Evolutionary conservation across 148 eudicot species (phyloP).

Genomic region (Simmondsia chinensis): DNA sequence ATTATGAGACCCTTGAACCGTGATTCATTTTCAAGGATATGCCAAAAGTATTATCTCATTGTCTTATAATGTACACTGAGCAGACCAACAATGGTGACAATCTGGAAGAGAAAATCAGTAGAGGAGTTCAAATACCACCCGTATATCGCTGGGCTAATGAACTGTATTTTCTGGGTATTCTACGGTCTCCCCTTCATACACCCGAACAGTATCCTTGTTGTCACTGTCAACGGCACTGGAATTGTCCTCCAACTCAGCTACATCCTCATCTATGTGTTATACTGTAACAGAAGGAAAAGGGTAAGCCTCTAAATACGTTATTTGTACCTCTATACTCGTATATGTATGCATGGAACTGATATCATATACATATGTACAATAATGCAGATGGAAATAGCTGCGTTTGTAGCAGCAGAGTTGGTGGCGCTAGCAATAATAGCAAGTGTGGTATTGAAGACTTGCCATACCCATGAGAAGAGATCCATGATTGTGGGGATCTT

Average conservation of each 20-base stretch:
- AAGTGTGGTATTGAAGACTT: constrained; percentile 12
- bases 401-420: constrained; percentile 21
- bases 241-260: constrained; percentile 25
- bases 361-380: neutral
- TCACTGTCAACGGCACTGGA: constrained; percentile 57
- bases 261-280: constrained; percentile 31
- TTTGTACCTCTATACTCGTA: too few relatives aligned
- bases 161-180: constrained; percentile 54
- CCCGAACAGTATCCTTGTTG: constrained; percentile 46
- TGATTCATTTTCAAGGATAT: too few relatives aligned
- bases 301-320: constrained; percentile 15
- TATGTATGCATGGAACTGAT: too few relatives aligned
- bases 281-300: constrained; percentile 26
- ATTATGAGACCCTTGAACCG: too few relatives aligned
- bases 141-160: constrained; percentile 43
- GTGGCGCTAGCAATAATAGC: constrained; percentile 15
- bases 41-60: too few relatives aligned
- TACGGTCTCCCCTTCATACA: constrained; percentile 57
- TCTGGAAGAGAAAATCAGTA: constrained; percentile 44
- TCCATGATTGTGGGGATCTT: constrained; percentile 42
- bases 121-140: constrained; percentile 51
- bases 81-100: constrained; percentile 46
- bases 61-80: too few relatives aligned
- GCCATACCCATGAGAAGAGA: constrained; percentile 27
- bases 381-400: constrained; percentile 22